Evolutionary conservation across 1,139 yeast genomes (phyloP).

Genomic region (Hyphopichia fennica): DNA sequence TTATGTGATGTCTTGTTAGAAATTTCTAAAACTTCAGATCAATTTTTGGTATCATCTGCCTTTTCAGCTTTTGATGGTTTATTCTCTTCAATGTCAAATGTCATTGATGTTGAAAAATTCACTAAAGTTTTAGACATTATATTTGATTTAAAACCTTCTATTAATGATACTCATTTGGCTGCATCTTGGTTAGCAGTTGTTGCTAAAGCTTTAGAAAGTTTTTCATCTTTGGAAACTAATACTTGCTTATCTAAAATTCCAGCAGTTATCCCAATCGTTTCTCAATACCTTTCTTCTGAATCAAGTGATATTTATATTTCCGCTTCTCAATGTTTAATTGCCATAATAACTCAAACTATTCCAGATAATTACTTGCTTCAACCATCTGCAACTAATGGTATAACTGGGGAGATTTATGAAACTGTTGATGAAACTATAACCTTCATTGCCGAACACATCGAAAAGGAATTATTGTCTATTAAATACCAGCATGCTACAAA

Average conservation of each 20-base stretch:
- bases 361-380: constrained; percentile 57
- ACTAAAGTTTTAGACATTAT: constrained; percentile 66
- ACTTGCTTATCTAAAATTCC: constrained; percentile 59
- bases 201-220: constrained; percentile 80
- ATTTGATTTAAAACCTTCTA: constrained; percentile 76
- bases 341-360: constrained; percentile 65
- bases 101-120: constrained; percentile 62
- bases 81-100: constrained; percentile 71
- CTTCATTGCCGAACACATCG: constrained; percentile 50
- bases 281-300: constrained; percentile 67
- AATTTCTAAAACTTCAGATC: constrained; percentile 81
- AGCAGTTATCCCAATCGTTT: constrained; percentile 54
- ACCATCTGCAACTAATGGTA: constrained; percentile 43
- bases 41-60: constrained; percentile 75
- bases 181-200: constrained; percentile 96
- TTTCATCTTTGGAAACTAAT: constrained; percentile 58
- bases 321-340: constrained; percentile 85
- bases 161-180: constrained; percentile 79
- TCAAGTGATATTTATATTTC: constrained; percentile 66
- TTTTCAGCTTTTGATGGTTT: constrained; percentile 85
- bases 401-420: constrained; percentile 50
- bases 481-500: constrained; percentile 76
- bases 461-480: constrained; percentile 63
- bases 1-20: constrained; percentile 76
- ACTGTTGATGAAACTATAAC: constrained; percentile 53